phyloP scores from a whole-genome alignment of 2,329 filamentous ascomycete genomes.

The Beauveria scarabaeidicola region DNA sequence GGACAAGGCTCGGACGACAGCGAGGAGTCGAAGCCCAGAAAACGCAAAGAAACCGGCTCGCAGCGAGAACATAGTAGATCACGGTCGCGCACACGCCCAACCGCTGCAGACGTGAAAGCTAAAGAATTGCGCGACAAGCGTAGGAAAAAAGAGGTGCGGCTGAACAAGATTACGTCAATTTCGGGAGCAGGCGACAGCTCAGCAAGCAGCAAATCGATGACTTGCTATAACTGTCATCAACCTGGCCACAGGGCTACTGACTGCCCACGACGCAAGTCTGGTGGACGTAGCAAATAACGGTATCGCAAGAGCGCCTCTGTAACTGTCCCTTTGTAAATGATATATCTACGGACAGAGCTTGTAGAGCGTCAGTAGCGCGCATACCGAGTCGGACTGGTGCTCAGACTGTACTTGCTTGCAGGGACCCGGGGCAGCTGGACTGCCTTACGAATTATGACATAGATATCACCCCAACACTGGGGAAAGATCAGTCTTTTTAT shows the following conservation, averaged over 20 bases:
- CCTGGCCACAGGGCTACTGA: slow-evolving; percentile 50
- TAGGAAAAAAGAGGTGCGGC: slow-evolving; percentile 57
- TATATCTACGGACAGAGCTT: not conserved
- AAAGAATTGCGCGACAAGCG: slow-evolving; percentile 49
- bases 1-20: slow-evolving; percentile 16
- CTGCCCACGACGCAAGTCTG: slow-evolving; percentile 36
- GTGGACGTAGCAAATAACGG: slow-evolving; percentile 1
- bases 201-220: slow-evolving; percentile 21
- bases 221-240: slow-evolving; percentile 54
- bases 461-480: not conserved
- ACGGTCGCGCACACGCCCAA: slow-evolving; percentile 21
- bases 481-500: not conserved
- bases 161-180: slow-evolving; percentile 55
- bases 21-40: slow-evolving; percentile 18
- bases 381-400: not conserved
- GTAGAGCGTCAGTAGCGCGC: not conserved
- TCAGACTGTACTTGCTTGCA: not conserved
- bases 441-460: slow-evolving; percentile 4
- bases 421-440: not conserved
- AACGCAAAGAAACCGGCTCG: slow-evolving; percentile 19
- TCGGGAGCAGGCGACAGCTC: slow-evolving; percentile 33
- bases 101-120: slow-evolving; percentile 22
- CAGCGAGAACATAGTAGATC: slow-evolving; percentile 20
- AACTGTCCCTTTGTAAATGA: not conserved
- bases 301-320: not conserved